A percentile compares a stretch with the other conserved stretches of the same genome.
These are phyloP conservation scores for Mucor saturninus DNA, from an alignment of 371 early-diverging fungal species.

Conservation along the genomic window DNA sequence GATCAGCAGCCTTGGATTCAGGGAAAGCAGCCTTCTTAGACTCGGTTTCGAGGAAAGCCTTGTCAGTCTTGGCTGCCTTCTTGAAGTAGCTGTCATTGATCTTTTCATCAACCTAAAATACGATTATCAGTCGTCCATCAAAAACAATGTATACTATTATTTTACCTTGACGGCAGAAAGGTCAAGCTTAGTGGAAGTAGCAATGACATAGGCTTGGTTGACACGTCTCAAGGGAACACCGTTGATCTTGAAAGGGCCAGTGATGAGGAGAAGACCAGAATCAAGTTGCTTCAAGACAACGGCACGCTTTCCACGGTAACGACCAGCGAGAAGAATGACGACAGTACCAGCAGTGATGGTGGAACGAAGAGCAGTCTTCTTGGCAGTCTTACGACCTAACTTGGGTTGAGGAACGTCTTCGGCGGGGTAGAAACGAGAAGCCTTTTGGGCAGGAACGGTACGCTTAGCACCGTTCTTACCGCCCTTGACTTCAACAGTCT, in stretches of 20 bases:
- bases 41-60: conserved; percentile 86
- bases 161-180: conserved; percentile 73
- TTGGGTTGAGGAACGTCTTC: conserved; percentile 82
- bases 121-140: neutral
- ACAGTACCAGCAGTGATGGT: conserved; percentile 97
- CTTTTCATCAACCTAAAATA: conserved; percentile 65
- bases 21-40: conserved; percentile 70
- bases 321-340: conserved; percentile 94
- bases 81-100: conserved; percentile 93
- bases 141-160: neutral
- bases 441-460: conserved; percentile 72
- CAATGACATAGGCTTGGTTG: conserved; percentile 97
- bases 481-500: conserved; percentile 76
- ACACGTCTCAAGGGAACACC: conserved; percentile 97
- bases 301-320: conserved; percentile 95
- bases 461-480: conserved; percentile 86
- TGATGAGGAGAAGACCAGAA: conserved; percentile 92
- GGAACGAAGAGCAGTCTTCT: conserved; percentile 76
- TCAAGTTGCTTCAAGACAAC: conserved; percentile 96
- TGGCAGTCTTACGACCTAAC: conserved; percentile 80
- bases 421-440: conserved; percentile 85
- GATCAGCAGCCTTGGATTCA: conserved; percentile 76
- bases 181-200: conserved; percentile 97
- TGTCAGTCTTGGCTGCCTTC: conserved; percentile 77
- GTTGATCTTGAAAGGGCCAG: conserved; percentile 97